These are phyloP conservation scores for Gracilaria vermiculophylla DNA, from an alignment of 23 red algal species.

Conservation along the genomic window DNA sequence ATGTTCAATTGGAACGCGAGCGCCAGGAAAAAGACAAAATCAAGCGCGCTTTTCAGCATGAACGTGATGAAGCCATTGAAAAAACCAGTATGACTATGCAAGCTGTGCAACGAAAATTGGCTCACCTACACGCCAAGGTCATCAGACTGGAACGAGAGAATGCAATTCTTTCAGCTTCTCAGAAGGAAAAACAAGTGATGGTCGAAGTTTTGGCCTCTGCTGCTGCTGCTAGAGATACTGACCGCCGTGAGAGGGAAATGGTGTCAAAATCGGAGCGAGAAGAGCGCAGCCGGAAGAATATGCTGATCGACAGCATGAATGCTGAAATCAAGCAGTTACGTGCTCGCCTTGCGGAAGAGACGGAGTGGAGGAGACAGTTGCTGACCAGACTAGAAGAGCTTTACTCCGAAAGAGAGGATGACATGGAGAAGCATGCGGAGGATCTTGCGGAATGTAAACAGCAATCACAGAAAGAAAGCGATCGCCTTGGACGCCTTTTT, in stretches of 20 bases:
- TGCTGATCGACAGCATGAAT: slow-evolving; percentile 36
- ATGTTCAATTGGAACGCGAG: slow-evolving; percentile 9
- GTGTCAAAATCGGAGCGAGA: slow-evolving; percentile 25
- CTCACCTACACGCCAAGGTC: slow-evolving; percentile 50
- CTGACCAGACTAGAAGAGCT: slow-evolving; percentile 19
- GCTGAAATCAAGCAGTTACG: slow-evolving; percentile 30
- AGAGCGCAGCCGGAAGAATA: slow-evolving; percentile 37
- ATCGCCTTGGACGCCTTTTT: slow-evolving; percentile 47
- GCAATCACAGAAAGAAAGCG: slow-evolving; percentile 34
- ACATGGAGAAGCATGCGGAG: slow-evolving; percentile 8
- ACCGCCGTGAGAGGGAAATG: slow-evolving; percentile 31
- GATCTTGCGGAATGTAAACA: slow-evolving; percentile 15
- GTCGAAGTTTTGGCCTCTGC: slow-evolving; percentile 44
- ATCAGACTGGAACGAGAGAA: slow-evolving; percentile 56
- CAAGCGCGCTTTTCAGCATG: not conserved
- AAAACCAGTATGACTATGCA: slow-evolving; percentile 31
- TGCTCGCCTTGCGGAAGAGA: slow-evolving; percentile 11
- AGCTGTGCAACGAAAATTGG: slow-evolving; percentile 59
- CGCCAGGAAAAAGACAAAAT: not conserved
- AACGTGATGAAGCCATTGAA: slow-evolving; percentile 35
- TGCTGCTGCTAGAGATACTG: slow-evolving; percentile 43
- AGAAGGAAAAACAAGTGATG: slow-evolving; percentile 50
- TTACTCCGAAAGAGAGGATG: not conserved
- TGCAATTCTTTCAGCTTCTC: slow-evolving; percentile 3
- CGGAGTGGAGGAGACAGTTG: slow-evolving; percentile 1